These are phyloP conservation scores for Pyronema domesticum DNA, from an alignment of 495 filamentous ascomycete species.

Conservation along the genomic window DNA sequence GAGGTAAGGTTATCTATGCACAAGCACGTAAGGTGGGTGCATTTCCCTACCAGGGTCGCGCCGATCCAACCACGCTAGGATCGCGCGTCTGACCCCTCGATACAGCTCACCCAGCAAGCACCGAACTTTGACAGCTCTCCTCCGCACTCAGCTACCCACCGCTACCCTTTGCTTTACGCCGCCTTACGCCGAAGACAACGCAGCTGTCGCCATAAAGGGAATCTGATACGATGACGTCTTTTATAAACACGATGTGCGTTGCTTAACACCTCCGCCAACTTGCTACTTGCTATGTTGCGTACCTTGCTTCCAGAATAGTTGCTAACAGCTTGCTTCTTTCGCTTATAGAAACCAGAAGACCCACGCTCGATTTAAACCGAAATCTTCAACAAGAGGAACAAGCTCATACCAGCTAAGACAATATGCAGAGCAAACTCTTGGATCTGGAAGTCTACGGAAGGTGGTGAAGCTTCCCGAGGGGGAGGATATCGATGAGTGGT, in stretches of 20 bases:
- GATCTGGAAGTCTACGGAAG: constrained; percentile 85
- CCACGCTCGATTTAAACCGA: constrained; percentile 78
- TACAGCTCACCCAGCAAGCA: too few relatives aligned
- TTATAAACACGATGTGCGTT: constrained; percentile 36
- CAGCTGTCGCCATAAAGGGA: too few relatives aligned
- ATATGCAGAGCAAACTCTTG: constrained; percentile 92
- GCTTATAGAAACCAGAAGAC: constrained; percentile 63
- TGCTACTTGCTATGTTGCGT: neutral
- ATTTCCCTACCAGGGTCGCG: neutral
- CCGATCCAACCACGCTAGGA: too few relatives aligned
- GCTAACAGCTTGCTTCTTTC: neutral
- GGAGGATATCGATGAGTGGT: constrained; percentile 92
- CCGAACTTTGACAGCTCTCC: too few relatives aligned
- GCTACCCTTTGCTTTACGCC: too few relatives aligned
- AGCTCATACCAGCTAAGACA: constrained; percentile 91
- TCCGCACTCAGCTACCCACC: too few relatives aligned
- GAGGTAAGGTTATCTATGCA: too few relatives aligned
- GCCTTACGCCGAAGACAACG: too few relatives aligned
- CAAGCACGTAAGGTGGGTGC: too few relatives aligned
- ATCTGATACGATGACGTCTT: constrained; percentile 28
- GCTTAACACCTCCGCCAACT: neutral
- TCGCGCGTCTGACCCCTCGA: too few relatives aligned
- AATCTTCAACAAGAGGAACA: constrained; percentile 66
- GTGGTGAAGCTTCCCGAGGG: constrained; percentile 93
- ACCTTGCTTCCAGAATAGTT: neutral